Base-by-base conservation (phyloP, 192 early-diverging fungal species). In the Linnemannia exigua region DNA sequence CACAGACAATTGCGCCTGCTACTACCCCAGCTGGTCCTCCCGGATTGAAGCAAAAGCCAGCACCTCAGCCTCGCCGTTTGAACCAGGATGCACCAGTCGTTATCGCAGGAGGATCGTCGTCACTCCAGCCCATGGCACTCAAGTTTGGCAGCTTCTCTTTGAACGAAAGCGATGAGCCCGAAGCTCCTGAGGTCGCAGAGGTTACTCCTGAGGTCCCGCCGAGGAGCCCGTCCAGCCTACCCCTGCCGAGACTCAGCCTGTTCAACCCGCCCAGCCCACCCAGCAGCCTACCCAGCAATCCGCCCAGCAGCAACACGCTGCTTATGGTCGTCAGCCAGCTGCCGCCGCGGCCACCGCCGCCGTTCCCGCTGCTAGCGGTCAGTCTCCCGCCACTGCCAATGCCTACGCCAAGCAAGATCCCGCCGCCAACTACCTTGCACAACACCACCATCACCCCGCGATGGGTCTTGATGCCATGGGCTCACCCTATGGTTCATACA, bases 11-110 rank as follows among this genome's bases (percentile, higher is more conserved):
- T 63, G 47, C 61, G 1, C 69, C 82, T 16, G 70, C 71, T 52
- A 16, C 58, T 44, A 36, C 69, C n/a, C 58, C 87, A 19, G 74
- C 77, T 50, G 85, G 84, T 54, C 87, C 89, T 71, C 87, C 92
- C 67, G 90, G 85, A 82, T 70, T 90, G 38, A 84, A 90, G 74
- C 72, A 85, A 16, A 91, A 89, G 66, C 47, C 89, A n/a, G 77
- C 81, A n/a, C 22, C 84, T 15, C 83, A 89, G 44, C 61, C 91
- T 28, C 94, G 96, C 79, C 95, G 95, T 82, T 90, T 97, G 80
- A 95, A 95, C 72, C 97, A 98, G 83, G 95, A 97, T 84, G 94
- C 94, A 19, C 91, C 97, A 51, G 96, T 98, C 17, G 96, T 98
- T 25, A 96, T 98, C 93, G 96, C 97, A 17, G 87, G 88, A 52